These are phyloP conservation scores for Mallotus japonicus DNA, from an alignment of 441 rosid species.

Conservation along the genomic window DNA sequence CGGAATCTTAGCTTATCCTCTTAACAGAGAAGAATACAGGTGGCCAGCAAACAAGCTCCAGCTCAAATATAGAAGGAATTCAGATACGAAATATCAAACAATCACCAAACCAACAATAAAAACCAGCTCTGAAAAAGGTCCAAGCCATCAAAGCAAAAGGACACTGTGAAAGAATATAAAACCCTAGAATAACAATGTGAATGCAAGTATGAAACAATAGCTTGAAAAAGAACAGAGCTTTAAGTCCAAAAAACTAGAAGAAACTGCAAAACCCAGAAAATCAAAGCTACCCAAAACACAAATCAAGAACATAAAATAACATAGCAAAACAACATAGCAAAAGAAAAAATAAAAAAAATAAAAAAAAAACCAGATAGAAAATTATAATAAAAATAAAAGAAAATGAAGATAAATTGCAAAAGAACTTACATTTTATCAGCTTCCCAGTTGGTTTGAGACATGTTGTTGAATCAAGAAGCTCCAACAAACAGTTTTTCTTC, in stretches of 20 bases:
- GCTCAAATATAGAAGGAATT: neutral
- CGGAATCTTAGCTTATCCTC: neutral
- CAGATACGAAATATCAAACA: neutral
- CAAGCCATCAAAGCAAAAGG: neutral
- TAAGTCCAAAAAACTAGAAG: slow-evolving; percentile 24
- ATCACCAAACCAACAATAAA: slow-evolving; percentile 20
- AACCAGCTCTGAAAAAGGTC: slow-evolving; percentile 23
- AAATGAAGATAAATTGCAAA: neutral
- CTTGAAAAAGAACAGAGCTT: slow-evolving; percentile 26
- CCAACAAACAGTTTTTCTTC: slow-evolving; percentile 33
- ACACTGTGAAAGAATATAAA: slow-evolving; percentile 13
- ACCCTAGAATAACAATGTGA: slow-evolving; percentile 37
- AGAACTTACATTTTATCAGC: slow-evolving; percentile 89
- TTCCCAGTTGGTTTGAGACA: slow-evolving; percentile 95
- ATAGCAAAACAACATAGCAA: slow-evolving; percentile 1
- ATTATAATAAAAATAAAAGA: neutral
- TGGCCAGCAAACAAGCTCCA: neutral
- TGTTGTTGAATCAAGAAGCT: slow-evolving; percentile 38
- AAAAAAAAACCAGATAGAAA: slow-evolving; percentile 9
- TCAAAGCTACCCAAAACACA: slow-evolving; percentile 26
- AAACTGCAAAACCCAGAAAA: slow-evolving; percentile 28
- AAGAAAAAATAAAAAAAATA: neutral
- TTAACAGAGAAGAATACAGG: neutral
- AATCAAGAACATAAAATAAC: slow-evolving; percentile 21
- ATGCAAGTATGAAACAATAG: slow-evolving; percentile 12